Base-by-base conservation (phyloP, 164 flowering plant genomes). In the Tetrastigma voinierianum region DNA sequence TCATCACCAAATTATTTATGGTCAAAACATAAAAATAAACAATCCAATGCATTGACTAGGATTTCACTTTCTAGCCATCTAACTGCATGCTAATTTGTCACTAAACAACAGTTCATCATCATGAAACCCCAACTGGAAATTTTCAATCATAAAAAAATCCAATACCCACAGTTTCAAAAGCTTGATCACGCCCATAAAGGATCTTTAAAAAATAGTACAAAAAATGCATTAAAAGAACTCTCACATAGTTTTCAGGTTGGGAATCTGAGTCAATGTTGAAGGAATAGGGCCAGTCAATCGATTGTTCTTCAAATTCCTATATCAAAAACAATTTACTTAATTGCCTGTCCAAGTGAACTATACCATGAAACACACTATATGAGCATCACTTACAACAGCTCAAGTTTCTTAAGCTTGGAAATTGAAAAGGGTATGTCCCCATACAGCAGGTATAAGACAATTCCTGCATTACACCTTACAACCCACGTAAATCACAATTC, bases 231-330 rank as follows among this genome's bases (percentile, higher is more conserved):
- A 9, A 25, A 67, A 47, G 17, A 11, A 46, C 57, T n/a, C 93
- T 79, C 48, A 93, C 98, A 94, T 76, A 1, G 86, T 87, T 55
- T 89, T 94, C 46, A 94, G 82, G 67, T 88, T 91, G 2, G 97
- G 96, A 68, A 90, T 85, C 70, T 91, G 98, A 0, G 96, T 85
- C 51, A 94, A 68, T 3, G 95, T 94, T 5, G 98, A 84, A 54
- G 98, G 96, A n/a, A 94, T 91, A 1, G 97, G 95, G 46, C 98
- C 98, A 5, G 87, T 77, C 59, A 94, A 78, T 67, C 86, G 86
- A 66, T 94, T 94, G 81, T 85, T 83, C 82, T 88, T 90, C 81
- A 91, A 59, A 72, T 79, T 58, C 78, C 97, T 91, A 83, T 61
- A 71, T n/a, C 7, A 24, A 49, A 94, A 56, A 48, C 10, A 43